Base-by-base conservation (phyloP, 768 basidiomycete genomes). In the Cystobasidium tubakii region DNA sequence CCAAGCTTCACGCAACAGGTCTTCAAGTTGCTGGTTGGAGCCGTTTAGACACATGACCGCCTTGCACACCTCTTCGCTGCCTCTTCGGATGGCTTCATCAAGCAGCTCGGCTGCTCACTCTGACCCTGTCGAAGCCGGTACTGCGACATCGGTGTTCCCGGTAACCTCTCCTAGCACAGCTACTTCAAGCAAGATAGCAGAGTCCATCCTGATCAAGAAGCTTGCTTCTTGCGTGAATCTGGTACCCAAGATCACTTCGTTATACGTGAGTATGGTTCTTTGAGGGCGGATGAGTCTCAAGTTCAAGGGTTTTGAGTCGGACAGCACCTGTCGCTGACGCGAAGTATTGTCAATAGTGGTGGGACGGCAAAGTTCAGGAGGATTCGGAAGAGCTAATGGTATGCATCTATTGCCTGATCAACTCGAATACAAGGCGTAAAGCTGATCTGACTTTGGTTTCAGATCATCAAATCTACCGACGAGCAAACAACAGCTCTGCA, bases 381-480 rank as follows among this genome's bases (percentile, higher is more conserved):
- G 66, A 67, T 31, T 55, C 66, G 2, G 66, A 67, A 31, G 66
- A 67, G 46, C 46, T 67, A 42, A 19, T 67, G 29, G 66, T 67
- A n/a, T 21, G 65, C 25, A n/a, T n/a, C n/a, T n/a, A n/a, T n/a
- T n/a, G n/a, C 12, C 21, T 31, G 25, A 25, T 9, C 34, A 23
- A n/a, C n/a, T n/a, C n/a, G n/a, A n/a, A n/a, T n/a, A n/a, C n/a
- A n/a, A n/a, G n/a, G n/a, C n/a, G n/a, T n/a, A n/a, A n/a, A n/a
- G n/a, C n/a, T n/a, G n/a, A 27, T 34, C 62, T 63, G 7, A n/a
- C n/a, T n/a, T 9, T 12, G 36, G 9, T n/a, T 9, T 36, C 50
- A 67, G 66, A 67, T 67, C 66, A 67, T 67, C 43, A 67, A 67
- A 23, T 67, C 66, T 3, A 43, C 3, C 23, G 23, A 43, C 21